Conservation (phyloP, 2,329 filamentous ascomycete genomes). For the Apiospora saccharicola region DNA sequence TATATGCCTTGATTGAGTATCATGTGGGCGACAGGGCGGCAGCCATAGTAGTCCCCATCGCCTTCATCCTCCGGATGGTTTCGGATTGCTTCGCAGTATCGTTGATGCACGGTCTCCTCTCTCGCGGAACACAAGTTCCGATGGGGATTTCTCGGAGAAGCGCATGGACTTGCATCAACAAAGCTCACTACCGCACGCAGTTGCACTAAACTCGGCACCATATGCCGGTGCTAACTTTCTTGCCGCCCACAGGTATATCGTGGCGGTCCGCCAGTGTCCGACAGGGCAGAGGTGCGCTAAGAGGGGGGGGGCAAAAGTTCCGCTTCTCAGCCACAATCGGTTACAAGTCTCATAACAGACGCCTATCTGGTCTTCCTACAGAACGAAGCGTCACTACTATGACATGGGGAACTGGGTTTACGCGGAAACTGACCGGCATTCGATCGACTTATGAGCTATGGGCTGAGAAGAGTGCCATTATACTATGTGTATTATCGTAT, state of each 20-base stretch:
- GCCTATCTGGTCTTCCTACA: too few species aligned
- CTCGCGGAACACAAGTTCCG: background rate
- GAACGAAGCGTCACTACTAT: too few species aligned
- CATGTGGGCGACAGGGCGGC: background rate
- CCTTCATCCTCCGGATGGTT: background rate
- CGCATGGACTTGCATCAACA: background rate
- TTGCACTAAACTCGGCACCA: too few species aligned
- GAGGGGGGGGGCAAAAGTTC: too few species aligned
- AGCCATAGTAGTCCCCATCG: background rate
- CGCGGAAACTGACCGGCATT: too few species aligned
- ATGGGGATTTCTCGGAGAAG: background rate
- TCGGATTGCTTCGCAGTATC: background rate
- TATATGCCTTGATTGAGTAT: background rate
- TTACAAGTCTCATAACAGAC: background rate
- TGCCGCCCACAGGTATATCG: background rate
- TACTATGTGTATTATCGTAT: too few species aligned
- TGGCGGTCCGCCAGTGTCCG: background rate
- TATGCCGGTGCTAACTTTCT: accelerated
- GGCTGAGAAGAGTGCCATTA: too few species aligned
- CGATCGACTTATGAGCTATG: too few species aligned
- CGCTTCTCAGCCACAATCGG: background rate
- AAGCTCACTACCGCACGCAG: too few species aligned
- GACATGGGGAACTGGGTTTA: too few species aligned
- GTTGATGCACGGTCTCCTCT: background rate
- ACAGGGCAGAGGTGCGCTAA: background rate